Evolutionary conservation across 2,329 filamentous ascomycete species (phyloP).

Genomic region (Tolypocladium pustulatum): DNA sequence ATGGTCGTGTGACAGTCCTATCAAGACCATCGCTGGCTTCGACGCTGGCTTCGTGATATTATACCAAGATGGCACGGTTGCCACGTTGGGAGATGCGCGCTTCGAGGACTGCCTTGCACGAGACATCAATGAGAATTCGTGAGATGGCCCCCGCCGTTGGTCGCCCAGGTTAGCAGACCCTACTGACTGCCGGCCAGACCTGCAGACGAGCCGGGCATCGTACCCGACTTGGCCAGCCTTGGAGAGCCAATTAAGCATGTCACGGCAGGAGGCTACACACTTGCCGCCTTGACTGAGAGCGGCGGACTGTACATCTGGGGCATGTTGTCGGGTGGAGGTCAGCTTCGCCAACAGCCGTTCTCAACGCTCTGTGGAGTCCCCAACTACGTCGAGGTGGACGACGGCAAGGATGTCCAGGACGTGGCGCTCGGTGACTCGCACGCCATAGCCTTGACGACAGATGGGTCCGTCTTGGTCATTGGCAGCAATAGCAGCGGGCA

Average conservation of each 20-base stretch:
- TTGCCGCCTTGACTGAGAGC: conserved; percentile 46
- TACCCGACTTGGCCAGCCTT: conserved; percentile 41
- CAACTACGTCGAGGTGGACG: conserved; percentile 34
- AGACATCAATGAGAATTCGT: conserved; percentile 26
- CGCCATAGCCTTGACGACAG: conserved; percentile 41
- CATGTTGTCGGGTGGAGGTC: conserved; percentile 10
- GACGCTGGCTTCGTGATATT: conserved; percentile 39
- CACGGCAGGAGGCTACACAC: conserved; percentile 43
- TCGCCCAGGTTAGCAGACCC: background rate
- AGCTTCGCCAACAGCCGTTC: conserved; percentile 22
- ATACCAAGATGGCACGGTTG: conserved; percentile 31
- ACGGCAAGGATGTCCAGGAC: conserved; percentile 42
- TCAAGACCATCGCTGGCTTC: conserved; percentile 34
- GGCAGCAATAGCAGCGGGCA: conserved; percentile 51
- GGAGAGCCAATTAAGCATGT: conserved; percentile 41
- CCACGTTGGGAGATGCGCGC: conserved; percentile 47
- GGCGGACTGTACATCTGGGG: conserved; percentile 55
- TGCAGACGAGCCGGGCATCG: conserved; percentile 31
- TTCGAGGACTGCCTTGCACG: conserved; percentile 48
- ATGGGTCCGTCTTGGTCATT: conserved; percentile 40
- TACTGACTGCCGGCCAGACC: conserved; percentile 21
- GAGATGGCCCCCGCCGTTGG: conserved; percentile 3
- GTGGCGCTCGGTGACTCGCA: conserved; percentile 49
- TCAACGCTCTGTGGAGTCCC: conserved; percentile 21
- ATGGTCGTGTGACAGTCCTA: conserved; percentile 12